Evolutionary conservation across 2,329 filamentous ascomycete genomes (phyloP).

Genomic region (Didymella exigua): DNA sequence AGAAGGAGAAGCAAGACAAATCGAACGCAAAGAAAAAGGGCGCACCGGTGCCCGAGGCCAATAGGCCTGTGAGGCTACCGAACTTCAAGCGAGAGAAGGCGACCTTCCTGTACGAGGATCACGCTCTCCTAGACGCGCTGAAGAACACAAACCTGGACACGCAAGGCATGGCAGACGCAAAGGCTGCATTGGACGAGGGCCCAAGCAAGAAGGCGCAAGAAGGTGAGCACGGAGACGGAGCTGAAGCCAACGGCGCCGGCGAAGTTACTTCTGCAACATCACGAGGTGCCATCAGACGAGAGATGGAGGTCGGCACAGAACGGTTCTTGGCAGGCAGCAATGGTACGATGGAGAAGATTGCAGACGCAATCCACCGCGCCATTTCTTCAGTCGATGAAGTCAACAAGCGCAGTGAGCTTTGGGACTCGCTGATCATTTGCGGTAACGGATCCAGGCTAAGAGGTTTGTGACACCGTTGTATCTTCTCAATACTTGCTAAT

Average conservation of each 20-base stretch:
- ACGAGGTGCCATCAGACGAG: slow-evolving; percentile 53
- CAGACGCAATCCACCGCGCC: slow-evolving; percentile 80
- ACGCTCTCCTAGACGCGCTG: slow-evolving; percentile 59
- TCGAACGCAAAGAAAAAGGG: slow-evolving; percentile 63
- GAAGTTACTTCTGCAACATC: slow-evolving; percentile 22
- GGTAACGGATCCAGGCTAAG: slow-evolving; percentile 78
- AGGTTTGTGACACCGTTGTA: slow-evolving; percentile 52
- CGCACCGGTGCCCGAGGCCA: slow-evolving; percentile 64
- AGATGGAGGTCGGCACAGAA: slow-evolving; percentile 79
- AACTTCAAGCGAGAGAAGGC: slow-evolving; percentile 74
- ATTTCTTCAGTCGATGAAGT: slow-evolving; percentile 84
- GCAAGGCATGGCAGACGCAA: slow-evolving; percentile 57
- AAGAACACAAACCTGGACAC: slow-evolving; percentile 56
- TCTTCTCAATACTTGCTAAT: slow-evolving; percentile 38
- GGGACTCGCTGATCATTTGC: slow-evolving; percentile 90
- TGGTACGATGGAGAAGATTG: slow-evolving; percentile 80
- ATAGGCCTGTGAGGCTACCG: slow-evolving; percentile 66
- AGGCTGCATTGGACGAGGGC: slow-evolving; percentile 57
- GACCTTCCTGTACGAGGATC: slow-evolving; percentile 76
- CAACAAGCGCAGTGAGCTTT: slow-evolving; percentile 82
- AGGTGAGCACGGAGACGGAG: slow-evolving; percentile 36
- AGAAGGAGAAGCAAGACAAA: slow-evolving; percentile 76
- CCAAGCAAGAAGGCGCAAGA: slow-evolving; percentile 49
- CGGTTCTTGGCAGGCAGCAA: slow-evolving; percentile 70
- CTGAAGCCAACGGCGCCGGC: slow-evolving; percentile 37